Percentiles rank a stretch among this genome's conserved stretches.
Conservation (phyloP, 1,139 yeast species). For the Pneumocystis wakefieldiae region DNA sequence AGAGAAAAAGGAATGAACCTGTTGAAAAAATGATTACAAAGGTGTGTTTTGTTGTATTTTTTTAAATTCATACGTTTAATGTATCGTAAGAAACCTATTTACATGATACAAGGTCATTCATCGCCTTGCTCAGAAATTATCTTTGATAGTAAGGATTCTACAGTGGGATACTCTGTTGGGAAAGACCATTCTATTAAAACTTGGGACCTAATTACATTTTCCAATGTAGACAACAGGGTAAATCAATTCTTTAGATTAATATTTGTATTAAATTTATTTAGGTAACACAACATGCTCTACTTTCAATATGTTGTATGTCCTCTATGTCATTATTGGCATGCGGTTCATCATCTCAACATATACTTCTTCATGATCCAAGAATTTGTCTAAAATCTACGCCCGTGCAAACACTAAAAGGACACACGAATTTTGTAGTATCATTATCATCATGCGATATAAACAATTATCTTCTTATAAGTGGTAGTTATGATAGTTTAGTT, state of each 20-base stretch:
- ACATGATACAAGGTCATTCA: slow-evolving; percentile 62
- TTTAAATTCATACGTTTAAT: background rate
- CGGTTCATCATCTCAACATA: slow-evolving; percentile 94
- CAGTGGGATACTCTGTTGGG: slow-evolving; percentile 85
- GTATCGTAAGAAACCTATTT: slow-evolving; percentile 22
- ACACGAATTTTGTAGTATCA: slow-evolving; percentile 76
- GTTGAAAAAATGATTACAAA: slow-evolving; percentile 3
- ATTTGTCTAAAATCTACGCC: slow-evolving; percentile 31
- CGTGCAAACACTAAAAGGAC: slow-evolving; percentile 67
- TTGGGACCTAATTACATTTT: slow-evolving; percentile 81
- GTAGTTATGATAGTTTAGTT: slow-evolving; percentile 89
- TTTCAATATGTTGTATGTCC: slow-evolving; percentile 58
- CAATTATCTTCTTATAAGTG: slow-evolving; percentile 70
- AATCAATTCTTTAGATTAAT: slow-evolving; percentile 19
- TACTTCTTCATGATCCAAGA: slow-evolving; percentile 85
- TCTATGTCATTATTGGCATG: slow-evolving; percentile 58
- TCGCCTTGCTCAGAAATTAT: slow-evolving; percentile 77
- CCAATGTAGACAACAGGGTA: slow-evolving; percentile 71
- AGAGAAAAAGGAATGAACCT: slow-evolving; percentile 22
- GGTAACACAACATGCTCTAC: slow-evolving; percentile 68
- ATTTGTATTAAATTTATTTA: slow-evolving; percentile 2
- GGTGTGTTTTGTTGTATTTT: background rate
- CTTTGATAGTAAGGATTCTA: slow-evolving; percentile 53
- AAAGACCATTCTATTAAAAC: slow-evolving; percentile 92
- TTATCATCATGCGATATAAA: slow-evolving; percentile 59